Percentiles rank a stretch among this genome's conserved stretches.
phyloP scores from a whole-genome alignment of 768 basidiomycete genomes.

The Lepiota venenata region DNA sequence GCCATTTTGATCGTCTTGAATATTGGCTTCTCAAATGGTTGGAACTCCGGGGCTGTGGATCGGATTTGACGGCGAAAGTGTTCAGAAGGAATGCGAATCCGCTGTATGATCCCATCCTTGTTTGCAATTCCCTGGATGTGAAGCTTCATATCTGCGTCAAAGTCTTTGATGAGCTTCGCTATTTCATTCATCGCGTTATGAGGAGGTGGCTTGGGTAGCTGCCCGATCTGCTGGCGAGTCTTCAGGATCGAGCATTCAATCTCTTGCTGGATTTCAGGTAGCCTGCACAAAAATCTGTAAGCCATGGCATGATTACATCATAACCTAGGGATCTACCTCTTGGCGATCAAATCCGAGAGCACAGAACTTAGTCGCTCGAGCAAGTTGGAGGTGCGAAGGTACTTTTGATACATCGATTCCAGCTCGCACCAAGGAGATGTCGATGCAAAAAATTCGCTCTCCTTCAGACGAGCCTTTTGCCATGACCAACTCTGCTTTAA shows the following conservation, averaged over 20 bases:
- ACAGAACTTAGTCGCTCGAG: slow-evolving; percentile 56
- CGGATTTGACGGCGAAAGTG: slow-evolving; percentile 46
- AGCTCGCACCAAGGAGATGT: slow-evolving; percentile 53
- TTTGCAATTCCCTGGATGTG: slow-evolving; percentile 54
- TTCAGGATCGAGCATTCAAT: slow-evolving; percentile 40
- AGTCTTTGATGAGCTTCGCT: slow-evolving; percentile 40
- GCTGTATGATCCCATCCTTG: slow-evolving; percentile 50
- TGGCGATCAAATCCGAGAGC: slow-evolving; percentile 59
- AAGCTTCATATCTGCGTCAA: slow-evolving; percentile 38
- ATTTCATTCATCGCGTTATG: slow-evolving; percentile 57
- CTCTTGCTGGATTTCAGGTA: slow-evolving; percentile 62
- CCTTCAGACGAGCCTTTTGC: slow-evolving; percentile 53
- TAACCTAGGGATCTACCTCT: slow-evolving; percentile 39
- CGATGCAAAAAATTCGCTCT: slow-evolving; percentile 53
- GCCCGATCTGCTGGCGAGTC: slow-evolving; percentile 28
- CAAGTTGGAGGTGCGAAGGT: slow-evolving; percentile 50
- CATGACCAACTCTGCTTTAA: slow-evolving; percentile 52
- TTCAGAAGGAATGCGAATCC: slow-evolving; percentile 46
- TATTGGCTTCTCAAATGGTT: slow-evolving; percentile 35
- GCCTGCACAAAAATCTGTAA: slow-evolving; percentile 45
- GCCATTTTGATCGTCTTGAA: slow-evolving; percentile 9
- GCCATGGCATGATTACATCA: slow-evolving; percentile 42
- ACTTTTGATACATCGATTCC: slow-evolving; percentile 44
- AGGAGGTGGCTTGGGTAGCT: slow-evolving; percentile 50
- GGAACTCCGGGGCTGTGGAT: slow-evolving; percentile 54